Conservation (phyloP, 345 rosid species). For the Rhizophora mangle region DNA sequence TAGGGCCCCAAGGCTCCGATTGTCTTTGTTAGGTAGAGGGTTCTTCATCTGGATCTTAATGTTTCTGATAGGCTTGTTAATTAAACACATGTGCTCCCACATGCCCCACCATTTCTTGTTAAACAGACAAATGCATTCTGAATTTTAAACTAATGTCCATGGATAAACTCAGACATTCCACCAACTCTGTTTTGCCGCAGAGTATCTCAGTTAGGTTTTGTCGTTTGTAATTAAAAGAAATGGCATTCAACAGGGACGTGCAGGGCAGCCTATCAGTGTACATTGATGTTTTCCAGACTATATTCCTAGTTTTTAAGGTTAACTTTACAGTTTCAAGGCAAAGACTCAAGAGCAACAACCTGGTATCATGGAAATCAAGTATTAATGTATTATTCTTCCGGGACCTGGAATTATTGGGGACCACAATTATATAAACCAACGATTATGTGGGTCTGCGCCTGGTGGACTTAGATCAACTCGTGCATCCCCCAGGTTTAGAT, state of each 20-base stretch:
- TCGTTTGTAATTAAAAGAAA: not conserved
- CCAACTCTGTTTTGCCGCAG: constrained; percentile 15
- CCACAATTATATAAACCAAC: too few species aligned
- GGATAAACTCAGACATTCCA: constrained; percentile 25
- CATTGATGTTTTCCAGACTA: constrained; percentile 3
- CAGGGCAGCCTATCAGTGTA: not conserved
- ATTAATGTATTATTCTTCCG: too few species aligned
- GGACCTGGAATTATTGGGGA: too few species aligned
- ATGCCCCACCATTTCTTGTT: constrained; percentile 13
- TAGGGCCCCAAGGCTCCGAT: not conserved
- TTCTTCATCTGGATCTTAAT: not conserved
- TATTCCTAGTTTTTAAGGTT: not conserved
- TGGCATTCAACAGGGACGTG: not conserved
- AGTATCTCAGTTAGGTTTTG: constrained; percentile 20
- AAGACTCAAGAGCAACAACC: not conserved
- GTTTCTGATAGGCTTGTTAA: not conserved
- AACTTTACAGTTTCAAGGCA: not conserved
- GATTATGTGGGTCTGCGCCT: too few species aligned
- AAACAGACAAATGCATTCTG: constrained; percentile 6
- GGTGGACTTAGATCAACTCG: too few species aligned
- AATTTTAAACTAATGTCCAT: not conserved
- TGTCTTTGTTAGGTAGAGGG: not conserved
- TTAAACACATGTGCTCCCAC: constrained; percentile 22
- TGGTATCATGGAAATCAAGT: not conserved
- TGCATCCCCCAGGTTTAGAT: too few species aligned